Evolutionary conservation across 1,139 yeast genomes (phyloP).

Genomic region (Candida freyschussii): DNA sequence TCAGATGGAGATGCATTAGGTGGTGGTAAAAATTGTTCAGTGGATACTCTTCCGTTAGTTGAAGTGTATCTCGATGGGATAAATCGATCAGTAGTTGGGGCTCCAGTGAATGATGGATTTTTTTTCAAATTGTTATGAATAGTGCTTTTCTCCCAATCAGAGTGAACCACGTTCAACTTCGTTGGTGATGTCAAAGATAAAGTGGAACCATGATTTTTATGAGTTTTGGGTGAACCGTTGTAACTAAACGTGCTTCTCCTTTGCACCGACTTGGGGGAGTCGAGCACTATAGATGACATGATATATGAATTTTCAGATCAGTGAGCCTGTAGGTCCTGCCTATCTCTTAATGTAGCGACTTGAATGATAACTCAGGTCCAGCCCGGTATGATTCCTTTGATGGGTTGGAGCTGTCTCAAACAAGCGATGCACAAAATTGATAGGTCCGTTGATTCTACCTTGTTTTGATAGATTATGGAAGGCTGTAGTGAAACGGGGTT

Average conservation of each 20-base stretch:
- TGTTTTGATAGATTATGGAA: too few relatives aligned
- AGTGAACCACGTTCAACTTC: slow-evolving; percentile 39
- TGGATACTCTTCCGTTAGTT: slow-evolving; percentile 36
- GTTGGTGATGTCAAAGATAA: slow-evolving; percentile 41
- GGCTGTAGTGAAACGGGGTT: too few relatives aligned
- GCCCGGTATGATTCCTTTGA: slow-evolving; percentile 20
- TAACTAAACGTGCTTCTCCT: slow-evolving; percentile 12
- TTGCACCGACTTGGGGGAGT: slow-evolving; percentile 12
- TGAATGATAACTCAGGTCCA: slow-evolving; percentile 18
- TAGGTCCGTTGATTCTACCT: too few relatives aligned
- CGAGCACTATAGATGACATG: slow-evolving; percentile 16
- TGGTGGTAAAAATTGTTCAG: slow-evolving; percentile 31
- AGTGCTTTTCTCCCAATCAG: slow-evolving; percentile 33
- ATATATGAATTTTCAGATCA: too few relatives aligned
- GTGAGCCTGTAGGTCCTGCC: slow-evolving; percentile 20
- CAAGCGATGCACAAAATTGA: too few relatives aligned
- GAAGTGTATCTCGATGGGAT: slow-evolving; percentile 51
- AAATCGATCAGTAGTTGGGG: slow-evolving; percentile 39
- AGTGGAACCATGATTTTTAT: slow-evolving; percentile 24
- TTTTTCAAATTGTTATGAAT: slow-evolving; percentile 19
- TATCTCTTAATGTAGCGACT: slow-evolving; percentile 7
- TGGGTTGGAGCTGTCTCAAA: too few relatives aligned
- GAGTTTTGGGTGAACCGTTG: slow-evolving; percentile 18
- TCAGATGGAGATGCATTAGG: slow-evolving; percentile 45
- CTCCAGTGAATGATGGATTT: slow-evolving; percentile 18